Evolutionary conservation across 2,329 filamentous ascomycete species (phyloP), one percentile per base, ranked within the genome.

Genomic region (Xylariales sp.): DNA sequence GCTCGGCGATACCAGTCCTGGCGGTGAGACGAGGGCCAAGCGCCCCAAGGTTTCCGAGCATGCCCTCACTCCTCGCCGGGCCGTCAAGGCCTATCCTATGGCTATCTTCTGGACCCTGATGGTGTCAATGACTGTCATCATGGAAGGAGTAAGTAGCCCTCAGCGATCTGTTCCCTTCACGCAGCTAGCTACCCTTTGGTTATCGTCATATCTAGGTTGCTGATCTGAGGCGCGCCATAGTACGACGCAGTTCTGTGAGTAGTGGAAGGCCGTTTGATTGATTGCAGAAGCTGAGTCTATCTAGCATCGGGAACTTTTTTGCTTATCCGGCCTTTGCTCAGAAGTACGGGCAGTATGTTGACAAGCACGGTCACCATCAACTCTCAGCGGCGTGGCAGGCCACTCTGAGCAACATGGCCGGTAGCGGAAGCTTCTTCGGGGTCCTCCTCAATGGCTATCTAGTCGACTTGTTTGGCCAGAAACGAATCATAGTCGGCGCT

Each of bases 401-500:
- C 3, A 65, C 58, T 2, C 50, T 73, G 4, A 57, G 55, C 11
- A 66, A 65, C 24, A 68, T 61, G 7, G 60, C 61, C 1, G 52
- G 59, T 9, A 58, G 64, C 4, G 69, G 69, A 3, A 58, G 63
- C 21, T 66, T 73, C 16, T 29, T 68, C 2, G 70, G 70, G 1
- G 53, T 69, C 4, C 52, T 66, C 22, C 39, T 66, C 15, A 65
- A 61, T 38, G 69, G 69, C 6, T 56, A 58, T 39, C 40, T 67
- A 10, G 57, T 63, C 4, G 62, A 71, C 24, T 44, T 49, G 2
- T 54, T 55, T 22, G 62, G 62, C 2, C 63, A 64, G 43, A 54
- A 59, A 22, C 53, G 58, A 46, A 64, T 60, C 1, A 60, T 70
- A 48, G 54, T 68, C 18, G 56, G 45, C 1, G 56, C 61, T 1